A percentile compares a stretch with the other conserved stretches of the same genome.
Evolutionary conservation across 129 eudicot species (phyloP).

Genomic region (Centrapalus pauciflorus): DNA sequence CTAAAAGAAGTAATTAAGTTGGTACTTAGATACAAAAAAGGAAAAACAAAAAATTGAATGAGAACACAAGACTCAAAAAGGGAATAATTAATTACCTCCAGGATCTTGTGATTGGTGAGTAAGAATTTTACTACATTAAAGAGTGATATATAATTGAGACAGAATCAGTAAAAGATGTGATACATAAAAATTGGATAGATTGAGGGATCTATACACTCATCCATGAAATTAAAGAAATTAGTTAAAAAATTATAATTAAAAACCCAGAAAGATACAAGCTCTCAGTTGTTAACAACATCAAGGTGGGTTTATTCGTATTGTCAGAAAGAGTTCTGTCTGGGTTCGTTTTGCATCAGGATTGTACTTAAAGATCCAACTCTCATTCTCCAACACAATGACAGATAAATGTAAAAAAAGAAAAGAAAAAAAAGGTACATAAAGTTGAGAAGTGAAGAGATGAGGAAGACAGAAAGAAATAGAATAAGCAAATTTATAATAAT

Average conservation of each 20-base stretch:
- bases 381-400: neutral
- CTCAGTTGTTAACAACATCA: neutral
- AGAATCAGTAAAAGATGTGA: neutral
- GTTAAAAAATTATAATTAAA: too few relatives aligned
- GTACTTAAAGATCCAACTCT: constrained; percentile 12
- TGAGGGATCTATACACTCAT: neutral
- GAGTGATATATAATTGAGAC: neutral
- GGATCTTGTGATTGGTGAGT: neutral
- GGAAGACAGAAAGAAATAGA: neutral
- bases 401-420: neutral
- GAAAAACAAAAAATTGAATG: neutral
- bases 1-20: neutral
- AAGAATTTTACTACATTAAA: neutral
- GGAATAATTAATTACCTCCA: constrained; percentile 7
- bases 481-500: constrained; percentile 3
- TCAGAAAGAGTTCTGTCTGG: neutral
- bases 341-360: neutral
- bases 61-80: neutral
- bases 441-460: constrained; percentile 23
- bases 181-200: neutral
- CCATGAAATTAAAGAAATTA: too few relatives aligned
- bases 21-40: neutral
- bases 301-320: neutral
- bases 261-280: constrained; percentile 1
- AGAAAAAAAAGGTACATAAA: neutral